Evolutionary conservation across 2,329 filamentous ascomycete genomes (phyloP).

Genomic region (Exserohilum rostratum): DNA sequence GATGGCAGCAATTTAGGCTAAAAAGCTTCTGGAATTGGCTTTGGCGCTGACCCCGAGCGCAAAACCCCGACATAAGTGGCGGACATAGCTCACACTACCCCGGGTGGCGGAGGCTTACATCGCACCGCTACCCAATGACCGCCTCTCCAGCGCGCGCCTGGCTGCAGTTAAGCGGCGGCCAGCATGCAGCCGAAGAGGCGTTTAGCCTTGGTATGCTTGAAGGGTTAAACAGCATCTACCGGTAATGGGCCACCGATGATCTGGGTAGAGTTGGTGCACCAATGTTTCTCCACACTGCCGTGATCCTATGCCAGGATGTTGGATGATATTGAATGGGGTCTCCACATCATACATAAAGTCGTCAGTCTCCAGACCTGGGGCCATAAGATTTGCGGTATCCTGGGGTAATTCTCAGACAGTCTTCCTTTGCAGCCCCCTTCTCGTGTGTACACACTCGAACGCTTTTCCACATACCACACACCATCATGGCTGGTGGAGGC

Average conservation of each 20-base stretch:
- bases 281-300: slow-evolving; percentile 12
- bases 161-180: background rate
- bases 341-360: slow-evolving; percentile 12
- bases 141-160: background rate
- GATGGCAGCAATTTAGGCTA: slow-evolving; percentile 18
- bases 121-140: slow-evolving; percentile 4
- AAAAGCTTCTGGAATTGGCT: slow-evolving; percentile 10
- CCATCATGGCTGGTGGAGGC: slow-evolving; percentile 33
- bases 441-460: background rate
- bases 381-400: slow-evolving; percentile 3
- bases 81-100: slow-evolving; percentile 2
- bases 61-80: slow-evolving; percentile 8
- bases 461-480: background rate
- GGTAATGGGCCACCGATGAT: slow-evolving; percentile 5
- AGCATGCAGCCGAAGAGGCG: slow-evolving; percentile 7
- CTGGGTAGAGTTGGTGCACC: slow-evolving; percentile 11
- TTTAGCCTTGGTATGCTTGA: slow-evolving; percentile 18
- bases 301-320: slow-evolving; percentile 20
- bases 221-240: slow-evolving; percentile 11
- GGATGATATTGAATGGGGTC: slow-evolving; percentile 22
- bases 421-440: background rate
- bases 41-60: slow-evolving; percentile 8
- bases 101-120: slow-evolving; percentile 7
- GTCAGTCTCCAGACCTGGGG: slow-evolving; percentile 7
- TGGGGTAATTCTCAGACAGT: slow-evolving; percentile 1